Conservation (phyloP, 2,329 filamentous ascomycete species). For the Colletotrichum paranaense region DNA sequence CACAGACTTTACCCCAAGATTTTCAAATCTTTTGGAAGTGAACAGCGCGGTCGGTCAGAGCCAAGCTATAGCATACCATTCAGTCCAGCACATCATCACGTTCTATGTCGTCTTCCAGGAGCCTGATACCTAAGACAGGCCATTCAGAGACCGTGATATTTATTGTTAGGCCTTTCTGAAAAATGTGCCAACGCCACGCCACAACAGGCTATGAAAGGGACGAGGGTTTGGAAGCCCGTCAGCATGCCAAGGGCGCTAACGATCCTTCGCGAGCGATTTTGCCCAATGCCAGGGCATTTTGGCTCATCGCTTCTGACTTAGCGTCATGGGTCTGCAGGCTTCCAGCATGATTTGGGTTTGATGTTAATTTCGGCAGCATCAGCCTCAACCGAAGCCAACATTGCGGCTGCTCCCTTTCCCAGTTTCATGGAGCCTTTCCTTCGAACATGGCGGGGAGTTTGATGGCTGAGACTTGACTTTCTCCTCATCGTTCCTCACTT, state of each 20-base stretch:
- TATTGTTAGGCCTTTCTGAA: neutral
- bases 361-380: neutral
- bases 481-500: neutral
- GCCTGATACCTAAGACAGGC: neutral
- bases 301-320: neutral
- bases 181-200: too few species aligned
- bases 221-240: neutral
- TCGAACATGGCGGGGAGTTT: neutral
- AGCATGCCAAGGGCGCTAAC: constrained; percentile 14
- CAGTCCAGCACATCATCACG: neutral
- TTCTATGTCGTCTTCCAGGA: neutral
- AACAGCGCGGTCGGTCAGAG: neutral
- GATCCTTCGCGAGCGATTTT: neutral
- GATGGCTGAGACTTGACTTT: neutral
- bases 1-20: neutral
- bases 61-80: neutral
- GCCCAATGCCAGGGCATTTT: neutral
- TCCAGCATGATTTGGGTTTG: neutral
- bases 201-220: neutral
- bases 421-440: neutral
- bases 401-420: neutral
- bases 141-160: neutral
- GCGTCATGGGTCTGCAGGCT: neutral
- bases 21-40: too few species aligned
- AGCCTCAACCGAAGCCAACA: neutral